A percentile compares a stretch with the other conserved stretches of the same genome.
phyloP scores from a whole-genome alignment of 352 stramenopile genomes.

The Elongisporangium senticosum region DNA sequence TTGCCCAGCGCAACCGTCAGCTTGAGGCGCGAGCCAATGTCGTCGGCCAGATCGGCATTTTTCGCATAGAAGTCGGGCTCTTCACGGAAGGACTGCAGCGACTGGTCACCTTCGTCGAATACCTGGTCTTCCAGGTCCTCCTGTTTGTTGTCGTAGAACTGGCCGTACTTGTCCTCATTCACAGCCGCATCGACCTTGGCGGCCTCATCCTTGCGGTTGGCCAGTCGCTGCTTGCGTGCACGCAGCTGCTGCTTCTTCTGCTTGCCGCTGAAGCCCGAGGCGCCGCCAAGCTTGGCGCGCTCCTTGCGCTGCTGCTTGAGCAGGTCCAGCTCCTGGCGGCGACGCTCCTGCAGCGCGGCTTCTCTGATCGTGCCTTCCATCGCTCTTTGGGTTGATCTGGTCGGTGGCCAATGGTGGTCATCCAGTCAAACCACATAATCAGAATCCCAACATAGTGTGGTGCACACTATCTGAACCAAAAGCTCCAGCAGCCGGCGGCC shows the following conservation, averaged over 20 bases:
- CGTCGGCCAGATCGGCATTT: slow-evolving; percentile 61
- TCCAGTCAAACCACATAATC: slow-evolving; percentile 3
- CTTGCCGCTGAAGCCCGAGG: slow-evolving; percentile 76
- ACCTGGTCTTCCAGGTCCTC: slow-evolving; percentile 14
- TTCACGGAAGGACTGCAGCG: slow-evolving; percentile 36
- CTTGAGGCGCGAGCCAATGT: slow-evolving; percentile 62
- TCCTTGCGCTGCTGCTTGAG: slow-evolving; percentile 83
- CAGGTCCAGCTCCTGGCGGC: slow-evolving; percentile 62
- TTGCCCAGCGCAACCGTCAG: slow-evolving; percentile 77
- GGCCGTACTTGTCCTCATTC: slow-evolving; percentile 39
- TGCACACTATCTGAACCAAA: neutral
- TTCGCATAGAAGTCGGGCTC: slow-evolving; percentile 61
- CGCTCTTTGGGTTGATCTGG: neutral
- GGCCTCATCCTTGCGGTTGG: slow-evolving; percentile 53
- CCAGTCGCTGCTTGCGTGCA: slow-evolving; percentile 73
- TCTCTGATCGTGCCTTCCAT: slow-evolving; percentile 57
- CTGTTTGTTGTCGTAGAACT: slow-evolving; percentile 47
- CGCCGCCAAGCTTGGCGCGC: slow-evolving; percentile 44
- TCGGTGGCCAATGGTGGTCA: neutral
- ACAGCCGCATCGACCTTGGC: slow-evolving; percentile 15
- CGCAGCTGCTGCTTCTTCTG: slow-evolving; percentile 84
- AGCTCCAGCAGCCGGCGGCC: neutral
- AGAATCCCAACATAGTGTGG: slow-evolving; percentile 8
- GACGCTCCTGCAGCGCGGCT: slow-evolving; percentile 59
- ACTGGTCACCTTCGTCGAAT: slow-evolving; percentile 15